Evolutionary conservation across 2,329 filamentous ascomycete genomes (phyloP), one percentile per base, ranked within the genome.

Genomic region (Dryadomyces sulphureus): DNA sequence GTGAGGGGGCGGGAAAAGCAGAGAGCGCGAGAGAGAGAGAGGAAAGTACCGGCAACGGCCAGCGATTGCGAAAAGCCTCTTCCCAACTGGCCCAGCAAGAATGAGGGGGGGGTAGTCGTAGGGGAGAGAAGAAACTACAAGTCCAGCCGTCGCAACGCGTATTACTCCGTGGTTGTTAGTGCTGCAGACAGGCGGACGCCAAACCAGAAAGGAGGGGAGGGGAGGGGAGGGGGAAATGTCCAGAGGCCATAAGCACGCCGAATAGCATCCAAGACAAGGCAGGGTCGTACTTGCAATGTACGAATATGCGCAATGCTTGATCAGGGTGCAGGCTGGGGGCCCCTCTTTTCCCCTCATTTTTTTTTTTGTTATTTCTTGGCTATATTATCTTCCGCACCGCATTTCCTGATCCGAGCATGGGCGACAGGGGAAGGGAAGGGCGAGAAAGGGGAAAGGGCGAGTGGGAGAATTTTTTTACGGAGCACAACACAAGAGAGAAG

Each of bases 171-270:
- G n/a, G 11, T 36, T 4, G 34, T 19, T 43, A 43, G 41, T 36
- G 41, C 41, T 35, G 41, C 30, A 43, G 30, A 8, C 30, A 32
- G n/a, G 19, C 41, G 41, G 41, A 36, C 41, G 41, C 41, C 41
- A 43, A 35, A 17, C 41, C 21, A 8, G 14, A 43, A n/a, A n/a
- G n/a, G n/a, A n/a, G n/a, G n/a, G n/a, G n/a, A n/a, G n/a, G n/a
- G n/a, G n/a, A n/a, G n/a, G n/a, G n/a, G n/a, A 19, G 27, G 19
- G 39, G 39, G n/a, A 42, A 11, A 16, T 36, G 14, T 36, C 17
- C 8, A 7, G 17, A 16, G 34, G 34, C 16, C 17, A n/a, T 19
- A 36, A 14, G 34, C 34, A 36, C 34, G 34, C 34, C 11, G 27
- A 32, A 32, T 32, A 12, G 9, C 27, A 32, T 12, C 9, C 27